Evolutionary conservation across 495 filamentous ascomycete species (phyloP), one percentile per base, ranked within the genome.

Genomic region (Hypoxylon perforatum): DNA sequence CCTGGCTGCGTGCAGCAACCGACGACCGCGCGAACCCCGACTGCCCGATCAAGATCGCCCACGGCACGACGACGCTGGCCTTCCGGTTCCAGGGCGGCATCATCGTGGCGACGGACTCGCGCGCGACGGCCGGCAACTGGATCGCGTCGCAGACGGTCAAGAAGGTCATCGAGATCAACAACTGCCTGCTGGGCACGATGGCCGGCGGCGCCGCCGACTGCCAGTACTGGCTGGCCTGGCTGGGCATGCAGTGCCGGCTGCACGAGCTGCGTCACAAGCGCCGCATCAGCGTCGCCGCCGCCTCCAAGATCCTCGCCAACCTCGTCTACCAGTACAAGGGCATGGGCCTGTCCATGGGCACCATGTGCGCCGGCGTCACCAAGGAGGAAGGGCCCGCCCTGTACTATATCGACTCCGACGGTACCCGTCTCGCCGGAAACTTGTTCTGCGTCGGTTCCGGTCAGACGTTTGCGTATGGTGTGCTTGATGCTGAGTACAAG

Each of bases 191-290:
- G 69, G 95, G 96, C 44, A 99, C 95, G 62, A 97, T 99, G 95
- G 95, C 95, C 61, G 95, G 95, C 76, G 96, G 96, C 81, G 95
- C 95, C 73, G 95, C 95, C 73, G 95, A 99, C 82, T 99, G 95
- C 82, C 95, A 98, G 88, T 98, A 97, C 84, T 99, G 95, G 95
- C 90, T 99, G 68, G 92, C 92, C 74, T 99, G 97, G 85, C 85
- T 99, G 66, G 95, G 95, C 61, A 96, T 98, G 89, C 93, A 98
- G 84, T 99, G 95, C 81, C 94, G 95, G 50, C 90, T 99, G 63
- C 95, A 98, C 80, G 95, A 99, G 83, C 94, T 99, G 70, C 92
- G 95, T 62, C 95, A 98, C 85, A 98, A 98, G 84, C 94, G 93
- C 75, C 92, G 95, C 70, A 99, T 99, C 81, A 92, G 91, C 49